phyloP scores from a whole-genome alignment of 2,329 filamentous ascomycete species.

The Aspergillus caelatus region DNA sequence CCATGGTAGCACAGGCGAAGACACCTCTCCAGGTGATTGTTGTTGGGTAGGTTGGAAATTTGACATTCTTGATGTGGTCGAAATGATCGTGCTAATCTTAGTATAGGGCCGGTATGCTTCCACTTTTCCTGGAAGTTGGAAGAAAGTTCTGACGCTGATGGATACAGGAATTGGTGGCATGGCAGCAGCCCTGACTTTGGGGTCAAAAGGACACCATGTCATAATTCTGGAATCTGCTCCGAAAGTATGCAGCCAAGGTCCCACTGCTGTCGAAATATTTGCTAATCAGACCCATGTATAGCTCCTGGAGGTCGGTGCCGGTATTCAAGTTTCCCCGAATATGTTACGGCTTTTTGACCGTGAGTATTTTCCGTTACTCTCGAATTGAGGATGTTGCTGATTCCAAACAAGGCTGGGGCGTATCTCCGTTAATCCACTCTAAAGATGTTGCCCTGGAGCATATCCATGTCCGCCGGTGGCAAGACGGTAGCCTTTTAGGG shows the following conservation, averaged over 20 bases:
- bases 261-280: background rate
- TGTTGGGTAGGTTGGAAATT: conserved; percentile 33
- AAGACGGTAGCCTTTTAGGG: conserved; percentile 35
- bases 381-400: background rate
- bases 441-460: conserved; percentile 38
- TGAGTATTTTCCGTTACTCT: conserved; percentile 20
- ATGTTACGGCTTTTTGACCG: conserved; percentile 74
- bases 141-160: conserved; percentile 7
- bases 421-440: conserved; percentile 36
- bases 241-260: conserved; percentile 27
- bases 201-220: conserved; percentile 37
- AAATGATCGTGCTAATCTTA: background rate
- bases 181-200: conserved; percentile 38
- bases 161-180: conserved; percentile 39
- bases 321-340: conserved; percentile 81
- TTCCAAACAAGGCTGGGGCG: conserved; percentile 34
- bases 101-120: conserved; percentile 33
- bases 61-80: background rate
- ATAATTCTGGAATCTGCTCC: conserved; percentile 36
- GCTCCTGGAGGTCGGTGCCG: conserved; percentile 66
- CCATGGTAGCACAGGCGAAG: conserved; percentile 28
- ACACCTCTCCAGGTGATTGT: conserved; percentile 35
- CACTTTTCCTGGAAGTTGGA: no score
- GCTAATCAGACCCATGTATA: conserved; percentile 13
- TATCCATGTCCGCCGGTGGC: conserved; percentile 40